phyloP scores from a whole-genome alignment of 2,329 filamentous ascomycete species.

The Tolypocladium ovalisporum region DNA sequence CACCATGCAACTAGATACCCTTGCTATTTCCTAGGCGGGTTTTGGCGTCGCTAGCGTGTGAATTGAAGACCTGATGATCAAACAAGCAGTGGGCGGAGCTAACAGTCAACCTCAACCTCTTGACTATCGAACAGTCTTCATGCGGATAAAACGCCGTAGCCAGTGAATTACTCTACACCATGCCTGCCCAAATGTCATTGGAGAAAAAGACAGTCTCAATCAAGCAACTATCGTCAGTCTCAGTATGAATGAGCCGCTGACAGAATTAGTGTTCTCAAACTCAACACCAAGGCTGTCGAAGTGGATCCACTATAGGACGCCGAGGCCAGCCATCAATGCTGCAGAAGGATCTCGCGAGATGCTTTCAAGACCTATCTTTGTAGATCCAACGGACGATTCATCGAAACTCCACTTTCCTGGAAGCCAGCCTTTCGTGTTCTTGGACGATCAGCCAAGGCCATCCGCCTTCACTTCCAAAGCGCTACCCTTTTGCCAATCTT shows the following conservation, averaged over 20 bases:
- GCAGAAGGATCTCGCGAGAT: neutral
- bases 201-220: neutral
- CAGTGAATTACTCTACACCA: neutral
- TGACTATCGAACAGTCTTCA: neutral
- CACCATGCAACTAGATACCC: constrained; percentile 17
- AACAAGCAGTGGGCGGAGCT: neutral
- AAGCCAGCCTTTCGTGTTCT: no score
- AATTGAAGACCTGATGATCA: neutral
- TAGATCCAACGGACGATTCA: no score
- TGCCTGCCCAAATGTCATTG: neutral
- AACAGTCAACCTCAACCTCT: neutral
- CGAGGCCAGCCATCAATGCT: neutral
- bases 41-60: neutral
- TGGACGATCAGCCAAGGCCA: neutral
- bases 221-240: neutral
- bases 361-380: neutral
- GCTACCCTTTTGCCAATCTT: neutral
- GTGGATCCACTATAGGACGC: neutral
- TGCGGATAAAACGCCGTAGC: neutral
- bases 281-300: neutral
- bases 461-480: neutral
- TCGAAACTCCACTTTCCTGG: no score
- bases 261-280: neutral
- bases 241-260: neutral
- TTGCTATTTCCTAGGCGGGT: constrained; percentile 1